These are phyloP conservation scores for Saccharum spontaneum DNA, from an alignment of 176 grass and related monocot genomes.

Conservation along the genomic window DNA sequence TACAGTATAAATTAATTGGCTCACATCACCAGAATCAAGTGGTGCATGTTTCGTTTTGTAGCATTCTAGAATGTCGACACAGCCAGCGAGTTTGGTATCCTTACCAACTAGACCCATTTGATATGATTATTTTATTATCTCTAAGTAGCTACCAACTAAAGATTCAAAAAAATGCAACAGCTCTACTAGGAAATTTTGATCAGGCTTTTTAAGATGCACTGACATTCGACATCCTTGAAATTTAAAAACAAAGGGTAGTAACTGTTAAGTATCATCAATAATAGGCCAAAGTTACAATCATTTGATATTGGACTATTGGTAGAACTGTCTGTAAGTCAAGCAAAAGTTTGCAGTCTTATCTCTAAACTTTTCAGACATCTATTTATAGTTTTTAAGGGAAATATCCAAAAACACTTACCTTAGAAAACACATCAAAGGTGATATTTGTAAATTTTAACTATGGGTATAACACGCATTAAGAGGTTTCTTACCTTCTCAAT, in stretches of 20 bases:
- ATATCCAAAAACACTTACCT: background rate
- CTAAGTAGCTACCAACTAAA: background rate
- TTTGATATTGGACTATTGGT: background rate
- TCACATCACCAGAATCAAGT: background rate
- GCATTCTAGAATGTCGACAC: background rate
- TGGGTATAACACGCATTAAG: constrained; percentile 1
- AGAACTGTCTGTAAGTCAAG: background rate
- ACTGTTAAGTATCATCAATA: background rate
- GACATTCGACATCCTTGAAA: background rate
- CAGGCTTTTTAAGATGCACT: background rate
- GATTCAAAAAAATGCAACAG: background rate
- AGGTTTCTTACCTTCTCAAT: constrained; percentile 78
- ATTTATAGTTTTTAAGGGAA: background rate
- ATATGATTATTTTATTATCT: background rate
- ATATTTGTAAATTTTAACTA: constrained; percentile 7
- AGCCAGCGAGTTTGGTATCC: background rate
- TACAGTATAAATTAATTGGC: background rate
- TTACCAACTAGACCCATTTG: background rate
- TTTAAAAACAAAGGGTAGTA: background rate
- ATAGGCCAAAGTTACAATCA: background rate
- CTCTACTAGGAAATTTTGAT: background rate
- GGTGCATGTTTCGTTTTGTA: background rate
- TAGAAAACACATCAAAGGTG: background rate
- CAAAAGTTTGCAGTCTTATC: constrained; percentile 2
- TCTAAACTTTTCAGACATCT: constrained; percentile 17